A percentile compares a stretch with the other conserved stretches of the same genome.
Conservation (phyloP, 192 early-diverging fungal genomes). For the Mortierella alpina region DNA sequence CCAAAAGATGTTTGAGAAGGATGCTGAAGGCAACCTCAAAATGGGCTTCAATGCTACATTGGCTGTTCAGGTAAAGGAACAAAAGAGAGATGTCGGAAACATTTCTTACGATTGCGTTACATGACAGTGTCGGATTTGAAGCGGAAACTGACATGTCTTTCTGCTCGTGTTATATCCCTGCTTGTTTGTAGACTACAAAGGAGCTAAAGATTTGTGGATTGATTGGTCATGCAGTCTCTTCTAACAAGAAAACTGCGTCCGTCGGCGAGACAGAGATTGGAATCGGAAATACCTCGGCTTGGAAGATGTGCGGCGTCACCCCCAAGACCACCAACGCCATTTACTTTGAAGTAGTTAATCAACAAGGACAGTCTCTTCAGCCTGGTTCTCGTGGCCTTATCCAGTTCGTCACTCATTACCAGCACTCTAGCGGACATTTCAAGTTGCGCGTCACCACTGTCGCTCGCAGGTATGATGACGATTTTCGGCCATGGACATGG, state of each 20-base stretch:
- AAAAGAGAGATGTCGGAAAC: neutral
- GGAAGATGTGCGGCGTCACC: constrained; percentile 93
- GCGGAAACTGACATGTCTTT: neutral
- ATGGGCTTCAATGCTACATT: constrained; percentile 98
- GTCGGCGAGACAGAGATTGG: constrained; percentile 99
- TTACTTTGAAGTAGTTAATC: constrained; percentile 97
- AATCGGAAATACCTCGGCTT: constrained; percentile 94
- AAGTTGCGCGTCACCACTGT: constrained; percentile 96
- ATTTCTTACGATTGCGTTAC: neutral
- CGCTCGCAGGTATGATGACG: constrained; percentile 69
- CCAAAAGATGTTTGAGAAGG: constrained; percentile 93
- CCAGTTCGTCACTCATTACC: constrained; percentile 96
- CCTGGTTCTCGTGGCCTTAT: constrained; percentile 90
- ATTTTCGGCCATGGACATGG: neutral
- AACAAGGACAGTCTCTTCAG: constrained; percentile 85
- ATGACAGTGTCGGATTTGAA: neutral
- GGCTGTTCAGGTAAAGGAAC: constrained; percentile 84
- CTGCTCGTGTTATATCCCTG: neutral
- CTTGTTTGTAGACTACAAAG: constrained; percentile 77
- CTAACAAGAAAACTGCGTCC: constrained; percentile 88
- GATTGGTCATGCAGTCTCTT: constrained; percentile 95
- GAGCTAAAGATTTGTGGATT: constrained; percentile 97
- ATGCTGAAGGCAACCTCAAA: constrained; percentile 87
- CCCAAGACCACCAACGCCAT: constrained; percentile 88
- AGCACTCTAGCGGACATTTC: constrained; percentile 91